Conservation (phyloP, 257 asterid genomes). For the Gentiana dahurica region DNA sequence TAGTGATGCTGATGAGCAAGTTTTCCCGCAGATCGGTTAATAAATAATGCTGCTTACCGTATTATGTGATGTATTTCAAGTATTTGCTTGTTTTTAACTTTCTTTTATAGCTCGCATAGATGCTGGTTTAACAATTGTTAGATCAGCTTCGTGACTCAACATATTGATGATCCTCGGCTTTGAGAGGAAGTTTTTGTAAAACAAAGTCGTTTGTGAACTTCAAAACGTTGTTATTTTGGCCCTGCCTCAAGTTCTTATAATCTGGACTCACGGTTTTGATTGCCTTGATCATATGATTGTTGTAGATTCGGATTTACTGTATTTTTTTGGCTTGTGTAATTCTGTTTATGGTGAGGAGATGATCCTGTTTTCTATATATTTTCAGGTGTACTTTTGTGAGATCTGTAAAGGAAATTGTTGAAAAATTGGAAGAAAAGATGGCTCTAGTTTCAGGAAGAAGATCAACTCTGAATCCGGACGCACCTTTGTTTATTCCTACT, state of each 20-base stretch:
- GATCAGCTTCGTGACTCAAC: no score
- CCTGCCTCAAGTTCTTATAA: no score
- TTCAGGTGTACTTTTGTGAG: constrained; percentile 1
- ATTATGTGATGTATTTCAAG: no score
- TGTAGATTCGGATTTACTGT: not conserved
- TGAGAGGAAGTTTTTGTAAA: no score
- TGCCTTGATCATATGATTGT: not conserved
- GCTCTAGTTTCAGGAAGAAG: constrained; percentile 75
- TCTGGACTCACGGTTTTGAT: no score
- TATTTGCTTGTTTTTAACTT: no score
- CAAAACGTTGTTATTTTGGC: no score
- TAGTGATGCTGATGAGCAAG: not conserved
- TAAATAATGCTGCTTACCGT: no score
- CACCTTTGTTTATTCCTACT: constrained; percentile 69
- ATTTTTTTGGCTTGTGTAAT: not conserved
- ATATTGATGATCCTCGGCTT: no score
- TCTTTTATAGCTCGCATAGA: no score
- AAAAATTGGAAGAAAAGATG: constrained; percentile 25
- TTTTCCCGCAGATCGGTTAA: not conserved
- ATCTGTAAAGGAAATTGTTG: not conserved
- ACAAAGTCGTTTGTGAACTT: no score
- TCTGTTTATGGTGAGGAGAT: not conserved
- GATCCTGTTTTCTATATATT: not conserved
- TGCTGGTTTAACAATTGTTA: no score
- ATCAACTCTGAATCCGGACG: constrained; percentile 76